These are phyloP conservation scores for Thozetella sp. DNA, from an alignment of 495 filamentous ascomycete genomes.

Conservation along the genomic window DNA sequence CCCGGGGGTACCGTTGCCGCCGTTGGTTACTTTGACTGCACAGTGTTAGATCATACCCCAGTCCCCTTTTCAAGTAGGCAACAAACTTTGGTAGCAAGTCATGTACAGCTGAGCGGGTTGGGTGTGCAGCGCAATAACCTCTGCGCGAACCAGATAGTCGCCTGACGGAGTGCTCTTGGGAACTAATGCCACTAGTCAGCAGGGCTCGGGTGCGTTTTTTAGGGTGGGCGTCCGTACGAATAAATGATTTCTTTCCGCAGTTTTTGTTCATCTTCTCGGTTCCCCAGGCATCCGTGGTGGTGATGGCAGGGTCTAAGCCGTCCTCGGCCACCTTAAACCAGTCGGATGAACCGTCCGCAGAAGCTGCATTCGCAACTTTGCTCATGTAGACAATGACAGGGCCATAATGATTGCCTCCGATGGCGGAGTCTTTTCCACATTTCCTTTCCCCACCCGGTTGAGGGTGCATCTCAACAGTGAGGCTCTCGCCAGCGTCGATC, in stretches of 20 bases:
- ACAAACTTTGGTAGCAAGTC: constrained; percentile 36
- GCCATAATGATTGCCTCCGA: constrained; percentile 54
- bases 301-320: constrained; percentile 13
- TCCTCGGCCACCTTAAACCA: constrained; percentile 49
- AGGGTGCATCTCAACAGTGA: constrained; percentile 52
- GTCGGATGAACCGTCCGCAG: constrained; percentile 27
- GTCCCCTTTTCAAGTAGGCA: background rate
- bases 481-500: constrained; percentile 36
- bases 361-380: constrained; percentile 43
- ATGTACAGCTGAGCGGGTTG: constrained; percentile 34
- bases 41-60: background rate
- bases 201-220: constrained; percentile 23
- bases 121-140: constrained; percentile 44
- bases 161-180: constrained; percentile 31
- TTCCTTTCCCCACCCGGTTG: constrained; percentile 44
- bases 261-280: constrained; percentile 39
- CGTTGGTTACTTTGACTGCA: constrained; percentile 8
- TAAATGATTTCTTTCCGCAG: constrained; percentile 35
- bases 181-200: constrained; percentile 14
- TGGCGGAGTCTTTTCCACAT: constrained; percentile 40
- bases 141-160: constrained; percentile 43
- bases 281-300: constrained; percentile 31
- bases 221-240: constrained; percentile 21
- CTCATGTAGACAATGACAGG: constrained; percentile 51
- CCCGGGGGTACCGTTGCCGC: constrained; percentile 28